Conservation (phyloP, 2,329 filamentous ascomycete species). For the Aspergillus puulaauensis region DNA sequence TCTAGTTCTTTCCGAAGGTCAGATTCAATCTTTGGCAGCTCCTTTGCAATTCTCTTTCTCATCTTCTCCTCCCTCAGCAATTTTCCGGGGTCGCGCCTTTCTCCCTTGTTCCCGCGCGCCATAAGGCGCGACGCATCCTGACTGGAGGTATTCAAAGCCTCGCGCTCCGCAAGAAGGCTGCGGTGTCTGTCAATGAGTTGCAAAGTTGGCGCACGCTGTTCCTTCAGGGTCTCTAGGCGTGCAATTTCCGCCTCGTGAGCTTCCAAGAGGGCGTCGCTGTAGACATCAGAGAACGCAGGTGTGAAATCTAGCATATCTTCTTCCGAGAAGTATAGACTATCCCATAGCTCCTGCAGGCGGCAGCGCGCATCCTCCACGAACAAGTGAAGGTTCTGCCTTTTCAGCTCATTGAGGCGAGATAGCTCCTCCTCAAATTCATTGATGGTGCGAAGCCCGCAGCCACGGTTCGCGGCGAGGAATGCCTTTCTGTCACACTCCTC, state of each 20-base stretch:
- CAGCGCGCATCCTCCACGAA: slow-evolving; percentile 94
- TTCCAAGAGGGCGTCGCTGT: slow-evolving; percentile 90
- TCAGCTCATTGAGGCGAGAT: slow-evolving; percentile 80
- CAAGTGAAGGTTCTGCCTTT: slow-evolving; percentile 89
- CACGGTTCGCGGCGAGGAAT: slow-evolving; percentile 84
- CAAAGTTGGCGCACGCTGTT: slow-evolving; percentile 83
- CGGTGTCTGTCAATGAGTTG: slow-evolving; percentile 81
- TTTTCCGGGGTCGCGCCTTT: slow-evolving; percentile 91
- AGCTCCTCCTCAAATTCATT: slow-evolving; percentile 96
- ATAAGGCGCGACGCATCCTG: slow-evolving; percentile 94
- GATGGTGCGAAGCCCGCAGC: slow-evolving; percentile 85
- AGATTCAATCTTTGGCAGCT: slow-evolving; percentile 83
- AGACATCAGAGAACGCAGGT: slow-evolving; percentile 94
- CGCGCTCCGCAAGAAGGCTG: slow-evolving; percentile 77
- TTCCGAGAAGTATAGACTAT: slow-evolving; percentile 88
- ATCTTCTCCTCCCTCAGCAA: slow-evolving; percentile 96
- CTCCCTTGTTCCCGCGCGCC: slow-evolving; percentile 86
- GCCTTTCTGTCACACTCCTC: slow-evolving; percentile 79
- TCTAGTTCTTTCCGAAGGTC: slow-evolving; percentile 83
- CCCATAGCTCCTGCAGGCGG: slow-evolving; percentile 93
- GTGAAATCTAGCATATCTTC: slow-evolving; percentile 99
- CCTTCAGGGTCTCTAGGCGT: slow-evolving; percentile 75
- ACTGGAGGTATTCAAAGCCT: slow-evolving; percentile 84
- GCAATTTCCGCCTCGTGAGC: slow-evolving; percentile 90
- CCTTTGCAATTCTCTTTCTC: slow-evolving; percentile 94